Evolutionary conservation across 352 stramenopile genomes (phyloP), one percentile per base, ranked within the genome.

Genomic region (Phytophthora cactorum): DNA sequence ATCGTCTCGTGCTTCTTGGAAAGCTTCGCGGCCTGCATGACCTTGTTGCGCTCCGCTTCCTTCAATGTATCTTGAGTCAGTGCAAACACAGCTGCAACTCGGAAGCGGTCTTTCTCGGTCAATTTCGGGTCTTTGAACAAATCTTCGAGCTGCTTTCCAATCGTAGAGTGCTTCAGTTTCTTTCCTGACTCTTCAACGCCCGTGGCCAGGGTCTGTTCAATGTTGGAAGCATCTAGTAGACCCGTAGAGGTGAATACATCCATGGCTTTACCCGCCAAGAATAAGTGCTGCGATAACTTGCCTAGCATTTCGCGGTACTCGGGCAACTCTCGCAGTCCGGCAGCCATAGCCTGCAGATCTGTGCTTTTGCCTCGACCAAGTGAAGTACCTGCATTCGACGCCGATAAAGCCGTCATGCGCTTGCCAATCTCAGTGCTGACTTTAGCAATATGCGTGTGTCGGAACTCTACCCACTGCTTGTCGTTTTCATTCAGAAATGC

Each of bases 401-500:
- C 63, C 0, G 86, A 92, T 15, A 95, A 70, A 14, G 86, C 77
- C 0, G 78, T 68, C 84, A 96, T 94, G 9, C 84, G 82, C 52
- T 88, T 86, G 8, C 86, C 79, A 29, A 96, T 96, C 56, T 93
- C 83, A 36, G 87, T 81, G 36, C 84, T 93, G 51, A 96, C 88
- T 66, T 92, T 85, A 2, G 95, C 96, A 70, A 99, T 99, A 66
- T 99, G 97, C 41, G 97, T 95, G 73, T 98, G 96, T 41, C 96
- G 86, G 52, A 99, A 92, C 72, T 99, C 96, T 4, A 98, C 88
- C 92, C 92, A 99, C 34, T 99, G 83, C 49, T 94, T 91, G 71
- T 99, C 97, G 51, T 98, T 98, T 50, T 99, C 97, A 59, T 98
- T 99, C 5, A 99, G 72, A 25, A 99, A 87, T 31, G 96, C 95